Evolutionary conservation across 2,329 filamentous ascomycete species (phyloP).

Genomic region (Aspergillus jensenii): DNA sequence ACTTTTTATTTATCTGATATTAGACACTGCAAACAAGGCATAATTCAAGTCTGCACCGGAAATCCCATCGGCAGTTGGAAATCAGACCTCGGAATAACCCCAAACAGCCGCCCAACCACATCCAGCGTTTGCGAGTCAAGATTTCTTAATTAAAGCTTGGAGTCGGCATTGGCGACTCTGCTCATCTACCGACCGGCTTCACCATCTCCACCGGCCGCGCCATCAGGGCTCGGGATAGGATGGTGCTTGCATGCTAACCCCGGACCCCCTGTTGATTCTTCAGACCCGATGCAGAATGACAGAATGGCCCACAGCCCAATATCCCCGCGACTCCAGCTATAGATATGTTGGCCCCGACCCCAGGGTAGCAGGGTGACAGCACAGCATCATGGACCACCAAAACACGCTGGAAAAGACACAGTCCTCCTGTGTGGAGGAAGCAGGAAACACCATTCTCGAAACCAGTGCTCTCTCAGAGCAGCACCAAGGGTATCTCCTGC

Average conservation of each 20-base stretch:
- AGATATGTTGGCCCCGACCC: background rate
- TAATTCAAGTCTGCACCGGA: background rate
- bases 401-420: background rate
- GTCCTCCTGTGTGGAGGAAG: background rate
- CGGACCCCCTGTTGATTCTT: background rate
- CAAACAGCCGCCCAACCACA: background rate
- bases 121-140: background rate
- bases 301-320: background rate
- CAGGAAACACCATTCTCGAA: background rate
- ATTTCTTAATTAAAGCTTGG: background rate
- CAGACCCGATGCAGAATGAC: background rate
- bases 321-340: no score
- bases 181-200: background rate
- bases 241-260: background rate
- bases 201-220: background rate
- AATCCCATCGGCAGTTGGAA: background rate
- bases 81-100: background rate
- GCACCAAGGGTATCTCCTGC: slow-evolving; percentile 44
- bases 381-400: background rate
- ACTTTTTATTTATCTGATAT: no score
- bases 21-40: no score
- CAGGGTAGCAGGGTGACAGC: background rate
- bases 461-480: slow-evolving; percentile 22
- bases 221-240: background rate
- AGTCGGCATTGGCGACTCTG: background rate